Evolutionary conservation across 2,329 filamentous ascomycete genomes (phyloP), one percentile per base, ranked within the genome.

Genomic region (Microcera coccophila): DNA sequence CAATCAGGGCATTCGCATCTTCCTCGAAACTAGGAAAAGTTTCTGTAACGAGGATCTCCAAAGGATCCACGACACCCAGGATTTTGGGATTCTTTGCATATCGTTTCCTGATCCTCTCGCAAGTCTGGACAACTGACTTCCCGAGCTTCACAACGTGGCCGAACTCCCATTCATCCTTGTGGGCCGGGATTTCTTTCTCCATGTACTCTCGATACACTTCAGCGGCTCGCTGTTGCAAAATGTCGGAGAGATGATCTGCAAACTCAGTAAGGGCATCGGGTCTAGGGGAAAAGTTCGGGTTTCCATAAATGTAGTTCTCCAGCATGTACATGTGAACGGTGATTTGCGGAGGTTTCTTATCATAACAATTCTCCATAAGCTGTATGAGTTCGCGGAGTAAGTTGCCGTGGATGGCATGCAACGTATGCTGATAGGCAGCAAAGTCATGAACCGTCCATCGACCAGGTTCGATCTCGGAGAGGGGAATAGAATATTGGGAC

Each of bases 21-120:
- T 87, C 82, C 44, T 95, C 90, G 62, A 95, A 97, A 47, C 85
- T 85, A 1, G 93, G 93, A 45, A 97, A 85, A 41, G 93, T 82
- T 39, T 88, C 87, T 52, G 86, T 79, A 5, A 95, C 82, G 22
- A 97, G 73, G 26, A 93, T 85, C 36, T 78, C 81, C 34, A 79
- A 67, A 2, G 75, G 75, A 45, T 76, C 76, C n/a, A n/a, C n/a
- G 20, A 78, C 74, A 2, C 90, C 90, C 81, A 95, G 85, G 45
- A 97, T 86, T 49, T 89, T 84, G 1, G 88, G 88, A 45, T 85
- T 93, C 57, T 87, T 91, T 56, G 82, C 82, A 66, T 95, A 98
- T 37, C 91, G 82, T 68, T 97, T 97, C 64, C 90, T 85, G 39
- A 96, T 94, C 61, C 85, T 87, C 57, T 95, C 84, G 50, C 86